Conservation (phyloP, 768 basidiomycete genomes). For the Ramaria rubella region DNA sequence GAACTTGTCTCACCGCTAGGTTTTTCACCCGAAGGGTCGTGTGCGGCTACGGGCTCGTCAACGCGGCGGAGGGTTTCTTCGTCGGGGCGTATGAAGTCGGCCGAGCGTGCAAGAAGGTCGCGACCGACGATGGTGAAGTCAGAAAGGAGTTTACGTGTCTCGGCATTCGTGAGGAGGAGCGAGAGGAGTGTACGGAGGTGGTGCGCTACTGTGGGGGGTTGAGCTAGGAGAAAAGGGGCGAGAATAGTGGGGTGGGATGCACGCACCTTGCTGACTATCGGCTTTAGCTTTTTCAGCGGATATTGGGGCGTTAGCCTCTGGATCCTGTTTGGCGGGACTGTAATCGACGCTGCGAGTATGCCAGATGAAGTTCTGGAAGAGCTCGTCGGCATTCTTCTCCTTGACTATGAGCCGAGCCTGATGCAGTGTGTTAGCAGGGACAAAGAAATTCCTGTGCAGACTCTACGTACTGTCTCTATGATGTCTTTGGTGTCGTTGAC, state of each 20-base stretch:
- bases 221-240: not conserved
- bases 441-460: not conserved
- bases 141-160: constrained; percentile 81
- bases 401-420: constrained; percentile 51
- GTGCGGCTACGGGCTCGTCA: constrained; percentile 61
- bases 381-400: constrained; percentile 85
- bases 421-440: not conserved
- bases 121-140: constrained; percentile 75
- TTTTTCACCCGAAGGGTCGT: constrained; percentile 29
- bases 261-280: constrained; percentile 59
- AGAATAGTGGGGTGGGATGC: not conserved
- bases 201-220: constrained; percentile 50
- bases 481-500: constrained; percentile 74
- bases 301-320: constrained; percentile 38
- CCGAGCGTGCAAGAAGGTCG: constrained; percentile 74
- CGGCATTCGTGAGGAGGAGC: constrained; percentile 87
- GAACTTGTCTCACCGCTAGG: not conserved
- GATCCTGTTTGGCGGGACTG: constrained; percentile 34
- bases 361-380: constrained; percentile 89
- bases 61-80: constrained; percentile 55
- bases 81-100: constrained; percentile 59
- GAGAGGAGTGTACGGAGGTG: constrained; percentile 85
- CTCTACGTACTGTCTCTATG: constrained; percentile 49
- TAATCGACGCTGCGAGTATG: constrained; percentile 54
- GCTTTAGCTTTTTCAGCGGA: constrained; percentile 45